Base-by-base conservation (phyloP, 139 green algal species). In the Pycnococcus provasolii region DNA sequence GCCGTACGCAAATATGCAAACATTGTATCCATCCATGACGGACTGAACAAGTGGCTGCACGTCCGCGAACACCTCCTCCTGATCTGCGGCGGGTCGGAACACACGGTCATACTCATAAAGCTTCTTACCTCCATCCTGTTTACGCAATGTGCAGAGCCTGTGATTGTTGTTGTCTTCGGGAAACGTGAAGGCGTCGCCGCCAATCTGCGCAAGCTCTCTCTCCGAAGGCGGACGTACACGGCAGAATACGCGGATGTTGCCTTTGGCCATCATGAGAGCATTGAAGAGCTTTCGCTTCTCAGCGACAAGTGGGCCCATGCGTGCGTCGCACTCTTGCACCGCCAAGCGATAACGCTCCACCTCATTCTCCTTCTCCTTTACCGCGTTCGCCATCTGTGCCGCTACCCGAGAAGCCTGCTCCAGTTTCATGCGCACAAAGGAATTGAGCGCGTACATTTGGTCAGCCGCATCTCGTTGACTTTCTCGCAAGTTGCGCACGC, bases 11-110 rank as follows among this genome's bases (percentile, higher is more conserved):
- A 84, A 82, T 43, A 81, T 78, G 67, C 80, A 67, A 42, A 94
- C 87, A 67, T 94, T 94, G 72, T 94, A 90, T 2, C 90, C 90
- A 67, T 96, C 90, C 62, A 96, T 68, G 1, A 87, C 89, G 57
- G 70, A 86, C 70, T 88, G 88, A 37, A 96, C 83, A 42, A 96
- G 83, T 68, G 89, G 83, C 39, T 80, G 83, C 61, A 94, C 88
- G 70, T 96, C 90, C 61, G 87, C 83, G 77, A 95, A 96, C 59
- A 96, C 87, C 15, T 76, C 67, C 26, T 84, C 81, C 72, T 89
- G 87, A 1, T 45, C 68, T 3, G 78, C 71, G 8, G 80, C 61
- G 0, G 85, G 78, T 11, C 65, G 76, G 77, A 98, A 99, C 42
- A 93, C 87, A 8, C 79, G 72, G 81, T 95, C 88, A 66, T 26